These are phyloP conservation scores for Lodderomyces parapsilosis DNA, from an alignment of 1,139 yeast genomes.

Conservation along the genomic window DNA sequence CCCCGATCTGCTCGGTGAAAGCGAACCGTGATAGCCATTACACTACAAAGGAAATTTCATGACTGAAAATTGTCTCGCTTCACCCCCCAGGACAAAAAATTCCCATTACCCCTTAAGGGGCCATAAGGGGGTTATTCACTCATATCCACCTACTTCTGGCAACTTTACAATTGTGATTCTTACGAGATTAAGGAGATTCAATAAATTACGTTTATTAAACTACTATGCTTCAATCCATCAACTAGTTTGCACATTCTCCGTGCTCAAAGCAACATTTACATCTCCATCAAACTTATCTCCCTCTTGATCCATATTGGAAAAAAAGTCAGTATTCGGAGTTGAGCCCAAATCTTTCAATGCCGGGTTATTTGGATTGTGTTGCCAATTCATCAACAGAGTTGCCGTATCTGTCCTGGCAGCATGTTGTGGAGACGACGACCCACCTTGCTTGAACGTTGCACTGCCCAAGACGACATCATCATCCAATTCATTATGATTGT, in stretches of 20 bases:
- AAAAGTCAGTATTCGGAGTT: conserved; percentile 36
- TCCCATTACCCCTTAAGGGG: too few species aligned
- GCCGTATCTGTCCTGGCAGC: conserved; percentile 41
- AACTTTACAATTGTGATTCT: too few species aligned
- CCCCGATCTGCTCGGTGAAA: conserved; percentile 84
- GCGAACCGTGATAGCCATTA: conserved; percentile 84
- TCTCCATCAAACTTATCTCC: background rate
- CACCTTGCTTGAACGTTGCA: conserved; percentile 9
- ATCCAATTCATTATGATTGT: conserved; percentile 10
- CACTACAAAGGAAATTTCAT: conserved; percentile 60
- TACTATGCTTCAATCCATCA: background rate
- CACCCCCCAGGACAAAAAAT: background rate
- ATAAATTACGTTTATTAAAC: background rate
- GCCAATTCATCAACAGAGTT: conserved; percentile 35
- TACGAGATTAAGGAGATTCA: background rate
- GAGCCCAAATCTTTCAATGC: conserved; percentile 22
- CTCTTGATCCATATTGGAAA: conserved; percentile 13
- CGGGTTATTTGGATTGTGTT: conserved; percentile 6
- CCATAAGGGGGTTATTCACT: too few species aligned
- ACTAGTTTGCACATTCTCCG: background rate
- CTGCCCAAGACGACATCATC: conserved; percentile 12
- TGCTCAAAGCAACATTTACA: background rate
- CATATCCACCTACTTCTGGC: too few species aligned
- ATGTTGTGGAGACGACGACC: conserved; percentile 21
- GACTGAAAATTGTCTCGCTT: background rate